phyloP scores from a whole-genome alignment of 2,329 filamentous ascomycete genomes.

The Colletotrichum tamarilloi region DNA sequence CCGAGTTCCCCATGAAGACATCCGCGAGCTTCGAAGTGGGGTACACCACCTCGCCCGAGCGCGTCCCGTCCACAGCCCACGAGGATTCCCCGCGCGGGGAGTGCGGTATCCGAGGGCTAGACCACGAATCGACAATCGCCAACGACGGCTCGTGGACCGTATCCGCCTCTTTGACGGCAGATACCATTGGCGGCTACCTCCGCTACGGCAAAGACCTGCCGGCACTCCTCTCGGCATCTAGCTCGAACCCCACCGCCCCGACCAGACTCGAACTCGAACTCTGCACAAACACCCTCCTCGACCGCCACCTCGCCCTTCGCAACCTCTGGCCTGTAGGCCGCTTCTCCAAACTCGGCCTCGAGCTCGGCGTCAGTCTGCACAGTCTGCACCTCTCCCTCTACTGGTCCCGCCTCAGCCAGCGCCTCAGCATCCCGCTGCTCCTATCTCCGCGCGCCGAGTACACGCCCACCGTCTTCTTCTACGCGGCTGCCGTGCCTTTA shows the following conservation, averaged over 20 bases:
- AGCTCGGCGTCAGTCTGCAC: conserved; percentile 53
- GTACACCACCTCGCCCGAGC: conserved; percentile 47
- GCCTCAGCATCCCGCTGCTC: conserved; percentile 56
- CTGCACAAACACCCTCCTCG: conserved; percentile 47
- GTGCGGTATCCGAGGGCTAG: conserved; percentile 50
- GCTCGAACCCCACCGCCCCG: conserved; percentile 9
- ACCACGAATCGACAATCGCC: conserved; percentile 44
- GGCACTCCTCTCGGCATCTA: conserved; percentile 30
- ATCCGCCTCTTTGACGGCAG: conserved; percentile 46
- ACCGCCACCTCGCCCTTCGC: conserved; percentile 55
- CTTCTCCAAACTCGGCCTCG: conserved; percentile 56
- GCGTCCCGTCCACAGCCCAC: conserved; percentile 45
- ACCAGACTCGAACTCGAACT: conserved; percentile 57
- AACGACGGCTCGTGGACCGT: conserved; percentile 51
- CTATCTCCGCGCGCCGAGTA: conserved; percentile 45
- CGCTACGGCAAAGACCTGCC: conserved; percentile 50
- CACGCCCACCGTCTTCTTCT: conserved; percentile 48
- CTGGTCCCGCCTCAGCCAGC: conserved; percentile 58
- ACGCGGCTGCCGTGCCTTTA: conserved; percentile 52
- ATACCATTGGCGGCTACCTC: conserved; percentile 48
- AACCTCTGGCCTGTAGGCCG: conserved; percentile 54
- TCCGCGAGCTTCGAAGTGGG: conserved; percentile 55
- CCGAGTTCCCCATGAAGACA: conserved; percentile 42
- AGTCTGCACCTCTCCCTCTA: conserved; percentile 58
- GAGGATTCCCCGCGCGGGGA: conserved; percentile 46